Conservation (phyloP, 1,139 yeast genomes). For the Fermentozyma sake region DNA sequence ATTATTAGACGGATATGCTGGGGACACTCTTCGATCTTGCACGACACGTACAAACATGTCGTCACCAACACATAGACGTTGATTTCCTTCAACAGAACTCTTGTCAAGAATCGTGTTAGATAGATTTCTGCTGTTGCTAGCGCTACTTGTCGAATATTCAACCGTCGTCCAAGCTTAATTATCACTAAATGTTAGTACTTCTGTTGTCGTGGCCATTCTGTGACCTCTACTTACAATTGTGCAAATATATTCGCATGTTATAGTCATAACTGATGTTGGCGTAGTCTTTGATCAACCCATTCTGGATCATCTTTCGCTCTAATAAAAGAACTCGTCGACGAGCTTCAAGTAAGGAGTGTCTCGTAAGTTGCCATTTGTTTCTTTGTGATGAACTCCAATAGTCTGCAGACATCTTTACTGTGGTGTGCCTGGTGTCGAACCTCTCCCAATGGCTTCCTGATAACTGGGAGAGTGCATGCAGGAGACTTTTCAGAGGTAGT, state of each 20-base stretch:
- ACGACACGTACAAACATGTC: conserved; percentile 82
- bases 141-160: conserved; percentile 76
- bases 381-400: conserved; percentile 46
- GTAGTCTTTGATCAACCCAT: conserved; percentile 42
- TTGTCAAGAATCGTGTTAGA: conserved; percentile 65
- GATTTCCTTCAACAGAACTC: conserved; percentile 73
- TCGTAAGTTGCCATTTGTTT: conserved; percentile 39
- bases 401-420: conserved; percentile 38
- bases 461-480: too few relatives aligned
- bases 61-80: conserved; percentile 78
- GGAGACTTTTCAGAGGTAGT: too few relatives aligned
- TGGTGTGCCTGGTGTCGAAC: too few relatives aligned
- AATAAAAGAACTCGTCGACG: conserved; percentile 34
- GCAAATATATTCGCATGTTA: conserved; percentile 65
- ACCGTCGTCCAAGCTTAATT: conserved; percentile 70
- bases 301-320: conserved; percentile 44
- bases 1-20: conserved; percentile 84
- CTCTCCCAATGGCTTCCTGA: too few relatives aligned
- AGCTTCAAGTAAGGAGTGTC: conserved; percentile 36
- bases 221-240: conserved; percentile 31
- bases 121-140: conserved; percentile 88
- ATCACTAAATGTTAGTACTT: conserved; percentile 34
- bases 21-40: conserved; percentile 94
- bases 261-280: conserved; percentile 50
- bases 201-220: too few relatives aligned